A percentile compares a stretch with the other conserved stretches of the same genome.
Evolutionary conservation across 2,329 filamentous ascomycete genomes (phyloP).

Genomic region (Ophiocordyceps camponoti-saundersi): DNA sequence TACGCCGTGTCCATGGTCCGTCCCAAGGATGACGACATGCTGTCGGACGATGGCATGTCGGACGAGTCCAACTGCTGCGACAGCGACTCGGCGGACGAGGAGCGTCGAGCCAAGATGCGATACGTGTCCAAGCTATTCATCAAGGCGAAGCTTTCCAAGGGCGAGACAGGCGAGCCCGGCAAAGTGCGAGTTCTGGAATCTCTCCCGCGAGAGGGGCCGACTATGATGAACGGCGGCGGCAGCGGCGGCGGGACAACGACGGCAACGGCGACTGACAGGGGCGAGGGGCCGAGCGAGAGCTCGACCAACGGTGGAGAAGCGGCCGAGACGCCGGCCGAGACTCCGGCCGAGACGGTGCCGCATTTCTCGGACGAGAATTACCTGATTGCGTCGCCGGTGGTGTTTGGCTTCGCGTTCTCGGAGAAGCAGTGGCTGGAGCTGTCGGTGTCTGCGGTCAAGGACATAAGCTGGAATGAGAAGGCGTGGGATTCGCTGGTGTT

Average conservation of each 20-base stretch:
- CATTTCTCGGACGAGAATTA: slow-evolving; percentile 50
- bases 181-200: slow-evolving; percentile 36
- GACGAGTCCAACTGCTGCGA: slow-evolving; percentile 18
- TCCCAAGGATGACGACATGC: slow-evolving; percentile 48
- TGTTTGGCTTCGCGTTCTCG: slow-evolving; percentile 72
- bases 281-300: neutral
- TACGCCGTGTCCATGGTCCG: slow-evolving; percentile 62
- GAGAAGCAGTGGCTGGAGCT: slow-evolving; percentile 90
- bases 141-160: slow-evolving; percentile 12
- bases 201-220: slow-evolving; percentile 17
- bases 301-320: slow-evolving; percentile 1
- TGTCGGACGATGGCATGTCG: slow-evolving; percentile 31
- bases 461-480: slow-evolving; percentile 70
- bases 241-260: neutral
- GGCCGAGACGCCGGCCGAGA: slow-evolving; percentile 3
- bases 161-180: slow-evolving; percentile 13
- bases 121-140: slow-evolving; percentile 34
- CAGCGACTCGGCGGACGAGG: slow-evolving; percentile 23
- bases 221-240: neutral
- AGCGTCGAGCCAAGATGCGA: slow-evolving; percentile 21
- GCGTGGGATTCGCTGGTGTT: slow-evolving; percentile 75
- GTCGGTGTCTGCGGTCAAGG: slow-evolving; percentile 57
- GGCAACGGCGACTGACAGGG: neutral
- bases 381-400: slow-evolving; percentile 66
- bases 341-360: slow-evolving; percentile 3